Conservation (phyloP, 108 stramenopile species). For the Cyclotella cryptica region DNA sequence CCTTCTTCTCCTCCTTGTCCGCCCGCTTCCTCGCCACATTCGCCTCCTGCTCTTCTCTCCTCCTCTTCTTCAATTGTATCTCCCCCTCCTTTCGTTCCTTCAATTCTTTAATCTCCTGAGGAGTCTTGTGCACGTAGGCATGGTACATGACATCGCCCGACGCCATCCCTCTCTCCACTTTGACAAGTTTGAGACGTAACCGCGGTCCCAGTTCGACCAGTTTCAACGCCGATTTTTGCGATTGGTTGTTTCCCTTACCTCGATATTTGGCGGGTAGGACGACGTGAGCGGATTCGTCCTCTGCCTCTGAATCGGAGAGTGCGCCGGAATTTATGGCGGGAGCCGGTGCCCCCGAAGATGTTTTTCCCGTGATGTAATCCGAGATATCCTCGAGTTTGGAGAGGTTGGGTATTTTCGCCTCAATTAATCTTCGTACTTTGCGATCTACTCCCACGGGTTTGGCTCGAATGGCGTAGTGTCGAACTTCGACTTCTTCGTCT, state of each 20-base stretch:
- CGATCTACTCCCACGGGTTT: conserved; percentile 94
- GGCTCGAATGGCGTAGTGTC: conserved; percentile 98
- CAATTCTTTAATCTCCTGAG: conserved; percentile 74
- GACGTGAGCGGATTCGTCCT: conserved; percentile 80
- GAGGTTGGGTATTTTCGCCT: conserved; percentile 94
- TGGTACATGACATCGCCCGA: conserved; percentile 98
- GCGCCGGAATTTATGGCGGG: conserved; percentile 47
- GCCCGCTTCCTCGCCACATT: conserved; percentile 84
- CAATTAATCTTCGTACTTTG: conserved; percentile 90
- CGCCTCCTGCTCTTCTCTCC: conserved; percentile 83
- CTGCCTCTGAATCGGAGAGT: conserved; percentile 88
- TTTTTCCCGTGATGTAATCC: conserved; percentile 90
- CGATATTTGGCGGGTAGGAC: conserved; percentile 85
- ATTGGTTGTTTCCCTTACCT: conserved; percentile 82
- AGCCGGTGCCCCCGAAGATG: conserved; percentile 55
- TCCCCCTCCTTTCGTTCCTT: conserved; percentile 72
- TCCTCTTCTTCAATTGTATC: conserved; percentile 69
- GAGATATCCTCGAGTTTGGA: conserved; percentile 92
- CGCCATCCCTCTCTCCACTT: conserved; percentile 95
- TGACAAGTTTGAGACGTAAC: conserved; percentile 87
- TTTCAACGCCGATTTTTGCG: conserved; percentile 92
- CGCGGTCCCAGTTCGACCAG: conserved; percentile 98
- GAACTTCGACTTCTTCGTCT: conserved; percentile 87
- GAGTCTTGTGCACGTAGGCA: conserved; percentile 84
- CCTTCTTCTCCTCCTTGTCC: conserved; percentile 80